Evolutionary conservation across 257 asterid genomes (phyloP).

Genomic region (Anisodus acutangulus): DNA sequence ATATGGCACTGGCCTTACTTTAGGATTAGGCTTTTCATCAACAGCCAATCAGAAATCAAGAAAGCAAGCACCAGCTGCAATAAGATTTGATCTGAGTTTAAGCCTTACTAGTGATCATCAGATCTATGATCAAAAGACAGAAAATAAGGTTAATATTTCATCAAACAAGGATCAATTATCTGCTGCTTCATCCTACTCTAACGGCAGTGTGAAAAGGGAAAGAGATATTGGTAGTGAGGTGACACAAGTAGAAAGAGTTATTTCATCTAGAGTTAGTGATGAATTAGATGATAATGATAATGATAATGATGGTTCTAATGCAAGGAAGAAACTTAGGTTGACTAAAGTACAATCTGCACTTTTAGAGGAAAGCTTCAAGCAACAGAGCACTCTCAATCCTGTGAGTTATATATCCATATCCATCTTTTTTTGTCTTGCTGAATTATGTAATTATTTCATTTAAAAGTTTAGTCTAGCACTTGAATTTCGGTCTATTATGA

Average conservation of each 20-base stretch:
- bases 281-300: constrained; percentile 33
- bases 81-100: constrained; percentile 32
- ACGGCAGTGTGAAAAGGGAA: constrained; percentile 70
- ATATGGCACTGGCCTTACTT: constrained; percentile 55
- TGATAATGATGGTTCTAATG: constrained; percentile 54
- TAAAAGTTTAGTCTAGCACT: neutral
- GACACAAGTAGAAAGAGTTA: constrained; percentile 57
- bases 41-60: constrained; percentile 35
- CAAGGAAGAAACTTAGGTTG: constrained; percentile 62
- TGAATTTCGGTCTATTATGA: neutral
- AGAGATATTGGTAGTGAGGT: constrained; percentile 61
- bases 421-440: neutral
- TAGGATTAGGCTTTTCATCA: constrained; percentile 66
- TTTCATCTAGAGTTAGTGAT: constrained; percentile 53
- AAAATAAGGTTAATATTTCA: constrained; percentile 32
- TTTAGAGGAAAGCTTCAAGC: constrained; percentile 62
- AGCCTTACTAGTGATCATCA: constrained; percentile 61
- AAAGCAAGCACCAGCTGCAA: constrained; percentile 30
- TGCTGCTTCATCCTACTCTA: constrained; percentile 66
- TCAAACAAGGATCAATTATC: constrained; percentile 32
- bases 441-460: neutral
- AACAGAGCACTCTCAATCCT: constrained; percentile 67
- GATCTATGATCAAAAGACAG: constrained; percentile 36
- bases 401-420: constrained; percentile 36
- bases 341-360: constrained; percentile 64